Evolutionary conservation across 169 alveolate species (phyloP), one percentile per base, ranked within the genome.

Genomic region (Perkinsus olseni): DNA sequence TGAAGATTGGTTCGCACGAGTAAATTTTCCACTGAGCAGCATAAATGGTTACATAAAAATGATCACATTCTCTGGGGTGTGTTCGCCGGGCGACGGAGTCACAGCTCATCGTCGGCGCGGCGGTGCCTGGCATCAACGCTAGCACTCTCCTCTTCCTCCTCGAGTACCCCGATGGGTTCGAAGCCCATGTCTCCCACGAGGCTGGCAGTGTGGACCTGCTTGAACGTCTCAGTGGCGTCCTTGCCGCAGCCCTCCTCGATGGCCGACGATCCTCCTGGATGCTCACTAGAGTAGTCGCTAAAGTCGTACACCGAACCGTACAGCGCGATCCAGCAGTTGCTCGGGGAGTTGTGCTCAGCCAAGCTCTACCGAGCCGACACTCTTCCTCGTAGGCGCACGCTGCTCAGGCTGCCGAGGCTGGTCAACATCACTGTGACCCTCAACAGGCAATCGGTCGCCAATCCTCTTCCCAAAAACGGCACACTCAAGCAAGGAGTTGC

Each of bases 251-350:
- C 95, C 48, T 92, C 91, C 90, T 96, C 51, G 28, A 96, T 92
- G 62, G 95, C 94, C 74, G 92, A 92, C 93, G 92, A 93, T 13
- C 98, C 98, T 31, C 97, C 98, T 28, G 98, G 97, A 92, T 96
- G 98, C 91, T 93, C 93, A 36, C 92, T 24, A 74, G 96, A 38
- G 94, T 94, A 96, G 38, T 74, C 92, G 45, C 97, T 94, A 28
- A 96, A 95, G 92, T 96, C 97, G 34, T 95, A 95, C 38, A 96
- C 96, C 93, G 94, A 95, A 28, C 94, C 96, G 74, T 94, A 92
- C 34, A 96, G 92, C 20, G 91, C 95, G 17, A 96, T 95, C 98
- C 98, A 96, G 91, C 96, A 94, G 74, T 95, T 95, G 6, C 74
- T 34, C 92, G 93, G 94, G 31, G 93, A 91, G 93, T 92, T 94